phyloP scores from a whole-genome alignment of 495 filamentous ascomycete species.

The Penicillium egyptiacum region DNA sequence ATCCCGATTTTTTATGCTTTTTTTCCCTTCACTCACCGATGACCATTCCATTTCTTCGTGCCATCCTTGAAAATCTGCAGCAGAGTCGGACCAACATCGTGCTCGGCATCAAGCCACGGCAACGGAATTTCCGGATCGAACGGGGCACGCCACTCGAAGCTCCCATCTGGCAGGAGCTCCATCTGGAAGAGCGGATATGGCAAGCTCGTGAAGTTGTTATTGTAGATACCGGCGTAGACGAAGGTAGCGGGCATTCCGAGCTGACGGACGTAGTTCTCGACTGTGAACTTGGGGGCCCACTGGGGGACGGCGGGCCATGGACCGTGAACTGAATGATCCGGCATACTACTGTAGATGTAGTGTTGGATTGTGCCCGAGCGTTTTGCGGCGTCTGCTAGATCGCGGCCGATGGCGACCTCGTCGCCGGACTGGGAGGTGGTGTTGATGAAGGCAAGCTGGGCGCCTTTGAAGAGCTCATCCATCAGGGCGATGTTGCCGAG shows the following conservation, averaged over 20 bases:
- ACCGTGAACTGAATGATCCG: constrained; percentile 78
- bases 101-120: constrained; percentile 97
- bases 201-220: constrained; percentile 96
- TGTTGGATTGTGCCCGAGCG: constrained; percentile 74
- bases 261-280: constrained; percentile 86
- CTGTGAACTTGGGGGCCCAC: constrained; percentile 87
- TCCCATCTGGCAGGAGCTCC: constrained; percentile 77
- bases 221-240: constrained; percentile 95
- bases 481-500: constrained; percentile 69
- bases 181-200: constrained; percentile 93
- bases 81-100: constrained; percentile 92
- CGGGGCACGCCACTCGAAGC: constrained; percentile 90
- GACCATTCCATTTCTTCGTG: constrained; percentile 75
- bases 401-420: constrained; percentile 82
- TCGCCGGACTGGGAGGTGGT: constrained; percentile 94
- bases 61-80: constrained; percentile 97
- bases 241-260: constrained; percentile 85
- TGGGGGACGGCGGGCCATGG: constrained; percentile 83
- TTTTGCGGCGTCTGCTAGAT: constrained; percentile 87
- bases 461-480: constrained; percentile 73
- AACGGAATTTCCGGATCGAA: constrained; percentile 85
- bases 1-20: background rate
- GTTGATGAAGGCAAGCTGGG: constrained; percentile 92
- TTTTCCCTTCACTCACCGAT: constrained; percentile 57
- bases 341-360: constrained; percentile 96